Conservation (phyloP, 176 grass and related monocot genomes). For the Oryza nivara region DNA sequence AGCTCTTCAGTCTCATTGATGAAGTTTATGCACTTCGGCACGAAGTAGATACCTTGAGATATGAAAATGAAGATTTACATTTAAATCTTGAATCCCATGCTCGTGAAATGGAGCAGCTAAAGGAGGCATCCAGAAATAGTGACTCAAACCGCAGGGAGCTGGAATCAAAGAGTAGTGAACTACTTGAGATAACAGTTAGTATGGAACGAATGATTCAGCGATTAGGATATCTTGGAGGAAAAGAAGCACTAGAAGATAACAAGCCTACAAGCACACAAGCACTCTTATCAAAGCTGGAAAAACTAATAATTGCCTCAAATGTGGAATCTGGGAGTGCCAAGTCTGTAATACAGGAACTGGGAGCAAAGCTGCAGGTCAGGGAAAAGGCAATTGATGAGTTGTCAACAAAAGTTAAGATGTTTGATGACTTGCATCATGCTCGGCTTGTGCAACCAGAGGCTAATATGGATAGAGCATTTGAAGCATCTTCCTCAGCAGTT, state of each 20-base stretch:
- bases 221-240: conserved; percentile 69
- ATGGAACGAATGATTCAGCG: conserved; percentile 81
- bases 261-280: conserved; percentile 60
- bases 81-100: conserved; percentile 67
- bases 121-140: conserved; percentile 56
- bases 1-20: conserved; percentile 72
- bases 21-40: conserved; percentile 61
- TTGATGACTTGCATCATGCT: conserved; percentile 72
- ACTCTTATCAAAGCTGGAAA: conserved; percentile 82
- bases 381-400: conserved; percentile 77
- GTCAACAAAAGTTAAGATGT: conserved; percentile 69
- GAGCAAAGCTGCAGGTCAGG: conserved; percentile 71
- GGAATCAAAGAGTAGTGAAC: conserved; percentile 62
- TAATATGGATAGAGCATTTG: conserved; percentile 76
- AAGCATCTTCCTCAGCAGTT: conserved; percentile 70
- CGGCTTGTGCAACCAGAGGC: conserved; percentile 56
- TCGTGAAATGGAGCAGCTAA: conserved; percentile 73
- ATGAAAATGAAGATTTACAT: conserved; percentile 86
- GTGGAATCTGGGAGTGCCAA: conserved; percentile 74
- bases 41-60: conserved; percentile 57
- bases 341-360: conserved; percentile 78
- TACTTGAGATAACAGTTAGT: conserved; percentile 65
- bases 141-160: conserved; percentile 52
- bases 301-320: conserved; percentile 62
- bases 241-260: conserved; percentile 64